Percentiles rank a stretch among this genome's conserved stretches.
phyloP scores from a whole-genome alignment of 2,329 filamentous ascomycete genomes.

The Aphanoascus verrucosus region DNA sequence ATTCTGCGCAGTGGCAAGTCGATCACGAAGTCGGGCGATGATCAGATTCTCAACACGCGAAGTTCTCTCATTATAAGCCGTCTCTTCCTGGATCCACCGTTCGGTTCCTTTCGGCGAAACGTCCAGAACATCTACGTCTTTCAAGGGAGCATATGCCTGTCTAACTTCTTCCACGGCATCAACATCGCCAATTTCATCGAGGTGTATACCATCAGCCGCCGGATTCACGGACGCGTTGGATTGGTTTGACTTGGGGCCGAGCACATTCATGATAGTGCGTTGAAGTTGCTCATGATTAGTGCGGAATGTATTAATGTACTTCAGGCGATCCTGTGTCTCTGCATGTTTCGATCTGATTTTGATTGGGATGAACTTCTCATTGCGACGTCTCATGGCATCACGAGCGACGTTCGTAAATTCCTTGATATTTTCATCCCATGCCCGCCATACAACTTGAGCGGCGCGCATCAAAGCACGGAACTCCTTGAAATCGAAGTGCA shows the following conservation, averaged over 20 bases:
- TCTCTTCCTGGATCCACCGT: conserved; percentile 86
- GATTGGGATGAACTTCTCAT: conserved; percentile 98
- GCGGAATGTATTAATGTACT: conserved; percentile 88
- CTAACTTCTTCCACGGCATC: conserved; percentile 94
- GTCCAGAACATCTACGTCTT: conserved; percentile 90
- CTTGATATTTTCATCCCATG: conserved; percentile 93
- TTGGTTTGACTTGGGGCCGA: conserved; percentile 60
- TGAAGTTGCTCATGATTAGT: conserved; percentile 97
- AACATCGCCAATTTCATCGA: conserved; percentile 92
- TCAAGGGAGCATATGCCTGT: conserved; percentile 85
- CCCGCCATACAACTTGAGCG: conserved; percentile 73
- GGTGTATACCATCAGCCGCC: conserved; percentile 54
- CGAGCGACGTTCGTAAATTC: conserved; percentile 96
- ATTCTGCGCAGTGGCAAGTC: conserved; percentile 87
- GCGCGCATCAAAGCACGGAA: conserved; percentile 77
- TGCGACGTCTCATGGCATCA: conserved; percentile 82
- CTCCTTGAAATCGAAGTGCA: conserved; percentile 84
- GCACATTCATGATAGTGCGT: conserved; percentile 90
- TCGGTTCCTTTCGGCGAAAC: conserved; percentile 82
- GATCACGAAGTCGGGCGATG: conserved; percentile 83
- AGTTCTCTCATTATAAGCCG: conserved; percentile 93
- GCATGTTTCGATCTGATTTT: conserved; percentile 83
- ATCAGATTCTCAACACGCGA: conserved; percentile 98
- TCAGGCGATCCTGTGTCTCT: conserved; percentile 79
- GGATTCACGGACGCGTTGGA: conserved; percentile 37